These are phyloP conservation scores for Lineolata rhizophorae DNA, from an alignment of 495 filamentous ascomycete species.

Conservation along the genomic window DNA sequence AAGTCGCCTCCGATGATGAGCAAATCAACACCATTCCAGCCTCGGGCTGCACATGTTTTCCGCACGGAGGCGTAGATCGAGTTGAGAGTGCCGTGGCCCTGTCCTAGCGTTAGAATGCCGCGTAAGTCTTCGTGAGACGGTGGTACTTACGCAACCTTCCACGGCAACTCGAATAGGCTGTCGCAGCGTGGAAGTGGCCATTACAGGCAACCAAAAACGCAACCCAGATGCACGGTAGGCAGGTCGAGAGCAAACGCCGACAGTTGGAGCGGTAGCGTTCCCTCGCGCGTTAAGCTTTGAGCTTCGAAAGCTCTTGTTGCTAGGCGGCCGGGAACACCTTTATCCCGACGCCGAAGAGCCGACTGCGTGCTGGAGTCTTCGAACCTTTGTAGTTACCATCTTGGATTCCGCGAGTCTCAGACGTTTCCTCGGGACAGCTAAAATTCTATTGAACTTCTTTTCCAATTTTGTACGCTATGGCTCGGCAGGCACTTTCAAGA, in stretches of 20 bases:
- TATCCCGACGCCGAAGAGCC: too few species aligned
- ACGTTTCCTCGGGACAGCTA: too few species aligned
- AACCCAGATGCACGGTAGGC: background rate
- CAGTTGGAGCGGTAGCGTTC: background rate
- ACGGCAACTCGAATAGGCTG: slow-evolving; percentile 32
- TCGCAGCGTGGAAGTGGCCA: slow-evolving; percentile 1
- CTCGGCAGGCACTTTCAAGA: too few species aligned
- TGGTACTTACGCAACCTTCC: slow-evolving; percentile 56
- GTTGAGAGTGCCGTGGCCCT: slow-evolving; percentile 82
- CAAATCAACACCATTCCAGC: slow-evolving; percentile 59
- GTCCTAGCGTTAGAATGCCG: slow-evolving; percentile 1
- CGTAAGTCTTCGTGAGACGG: slow-evolving; percentile 6
- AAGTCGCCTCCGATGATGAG: slow-evolving; percentile 86
- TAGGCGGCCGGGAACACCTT: too few species aligned
- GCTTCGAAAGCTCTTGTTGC: background rate
- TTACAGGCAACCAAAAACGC: background rate
- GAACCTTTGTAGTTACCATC: too few species aligned
- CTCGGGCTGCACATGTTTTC: slow-evolving; percentile 34
- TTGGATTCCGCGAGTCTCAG: too few species aligned
- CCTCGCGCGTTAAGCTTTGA: background rate
- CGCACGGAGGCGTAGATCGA: slow-evolving; percentile 67
- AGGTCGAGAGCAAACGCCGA: too few species aligned
- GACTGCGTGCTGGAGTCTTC: too few species aligned
- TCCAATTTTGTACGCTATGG: too few species aligned
- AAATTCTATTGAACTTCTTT: too few species aligned